Evolutionary conservation across 192 early-diverging fungal genomes (phyloP), one percentile per base, ranked within the genome.

Genomic region (Coemansia asiatica): DNA sequence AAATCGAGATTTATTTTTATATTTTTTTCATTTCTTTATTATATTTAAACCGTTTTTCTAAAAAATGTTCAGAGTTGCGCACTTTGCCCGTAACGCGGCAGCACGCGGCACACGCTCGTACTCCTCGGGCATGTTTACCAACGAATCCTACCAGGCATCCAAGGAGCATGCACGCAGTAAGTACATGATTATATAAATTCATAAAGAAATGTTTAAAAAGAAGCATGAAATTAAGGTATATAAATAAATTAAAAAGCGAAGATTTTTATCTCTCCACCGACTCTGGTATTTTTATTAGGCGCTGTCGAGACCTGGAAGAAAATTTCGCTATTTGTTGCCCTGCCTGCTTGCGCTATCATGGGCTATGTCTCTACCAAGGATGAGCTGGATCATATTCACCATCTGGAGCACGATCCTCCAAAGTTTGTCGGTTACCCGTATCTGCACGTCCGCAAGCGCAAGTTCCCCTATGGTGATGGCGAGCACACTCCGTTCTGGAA

Each of bases 391-490:
- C 79, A 81, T 59, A 81, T 81, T 54, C 73, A 81, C 64, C 79
- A 81, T 27, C 38, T 81, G 51, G 70, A 81, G 70, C 79, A 81
- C 67, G 79, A 81, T 63, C 79, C 79, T 53, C 79, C 79, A 22
- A 63, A 51, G 61, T 81, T 75, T 35, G 63, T 64, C 19, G 73
- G 56, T 38, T 81, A 72, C 66, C 74, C 79, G 35, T 81, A 81
- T 23, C 59, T 81, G 10, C 72, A 64, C 54, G 71, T 81, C 23
- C 72, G 79, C 72, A 75, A 56, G 59, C 60, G 69, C 66, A 75
- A 81, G 56, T 72, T 81, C 63, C 79, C 79, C n/a, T 81, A 72
- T 22, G 79, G 79, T 53, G 79, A 81, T 36, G 79, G 79, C 21
- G 69, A 75, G 36, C 79, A 81, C 61, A 81, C 79, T 48, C 72